A percentile compares a stretch with the other conserved stretches of the same genome.
phyloP scores from a whole-genome alignment of 2,329 filamentous ascomycete species.

The Scytalidium sp. region DNA sequence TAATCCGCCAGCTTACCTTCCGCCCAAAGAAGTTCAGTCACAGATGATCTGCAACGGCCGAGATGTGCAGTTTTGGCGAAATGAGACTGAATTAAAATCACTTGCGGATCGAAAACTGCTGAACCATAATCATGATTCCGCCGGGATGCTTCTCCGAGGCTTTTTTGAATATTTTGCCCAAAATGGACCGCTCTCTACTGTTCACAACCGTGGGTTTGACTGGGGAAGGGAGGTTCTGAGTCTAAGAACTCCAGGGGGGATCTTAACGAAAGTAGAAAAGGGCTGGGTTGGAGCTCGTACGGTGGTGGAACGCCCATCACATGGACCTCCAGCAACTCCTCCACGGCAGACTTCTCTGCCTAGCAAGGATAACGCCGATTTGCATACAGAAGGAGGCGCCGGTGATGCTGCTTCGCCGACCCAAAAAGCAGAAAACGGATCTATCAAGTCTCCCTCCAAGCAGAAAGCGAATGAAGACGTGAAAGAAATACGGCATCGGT shows the following conservation, averaged over 20 bases:
- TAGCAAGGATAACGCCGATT: not conserved
- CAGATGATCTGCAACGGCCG: slow-evolving; percentile 55
- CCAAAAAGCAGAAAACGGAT: slow-evolving; percentile 3
- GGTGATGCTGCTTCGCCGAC: not conserved
- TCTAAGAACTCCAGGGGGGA: slow-evolving; percentile 66
- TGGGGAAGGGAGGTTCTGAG: slow-evolving; percentile 82
- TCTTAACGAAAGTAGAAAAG: slow-evolving; percentile 72
- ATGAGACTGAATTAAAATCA: slow-evolving; percentile 65
- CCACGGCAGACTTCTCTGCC: slow-evolving; percentile 1
- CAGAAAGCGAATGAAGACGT: slow-evolving; percentile 24
- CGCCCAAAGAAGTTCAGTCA: slow-evolving; percentile 36
- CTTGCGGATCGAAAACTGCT: slow-evolving; percentile 57
- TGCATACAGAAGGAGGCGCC: not conserved
- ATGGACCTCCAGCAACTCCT: slow-evolving; percentile 25
- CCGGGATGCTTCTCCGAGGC: slow-evolving; percentile 71
- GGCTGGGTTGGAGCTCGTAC: slow-evolving; percentile 85
- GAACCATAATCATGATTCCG: slow-evolving; percentile 64
- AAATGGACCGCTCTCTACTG: slow-evolving; percentile 48
- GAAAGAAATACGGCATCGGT: slow-evolving; percentile 75
- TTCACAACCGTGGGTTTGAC: slow-evolving; percentile 60
- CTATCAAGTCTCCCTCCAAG: slow-evolving; percentile 9
- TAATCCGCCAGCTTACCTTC: slow-evolving; percentile 39
- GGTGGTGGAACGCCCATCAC: slow-evolving; percentile 49
- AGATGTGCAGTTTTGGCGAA: slow-evolving; percentile 74
- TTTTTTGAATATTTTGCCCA: slow-evolving; percentile 89